Conservation (phyloP, 306 rosid species). For the Dalbergia cochinchinensis region DNA sequence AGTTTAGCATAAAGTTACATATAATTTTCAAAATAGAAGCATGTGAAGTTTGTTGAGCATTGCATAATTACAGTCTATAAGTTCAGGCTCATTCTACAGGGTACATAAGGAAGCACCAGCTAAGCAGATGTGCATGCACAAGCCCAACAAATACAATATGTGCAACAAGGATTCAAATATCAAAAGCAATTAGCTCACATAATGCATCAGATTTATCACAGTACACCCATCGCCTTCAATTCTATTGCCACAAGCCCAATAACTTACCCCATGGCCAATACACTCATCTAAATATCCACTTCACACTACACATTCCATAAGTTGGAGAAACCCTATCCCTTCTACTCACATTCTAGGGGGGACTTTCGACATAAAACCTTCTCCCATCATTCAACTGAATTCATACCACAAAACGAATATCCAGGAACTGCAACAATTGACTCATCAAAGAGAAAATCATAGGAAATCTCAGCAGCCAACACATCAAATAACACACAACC, state of each 20-base stretch:
- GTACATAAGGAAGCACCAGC: background rate
- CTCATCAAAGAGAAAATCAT: background rate
- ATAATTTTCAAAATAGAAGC: background rate
- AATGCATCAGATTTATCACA: slow-evolving; percentile 1
- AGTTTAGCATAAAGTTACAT: background rate
- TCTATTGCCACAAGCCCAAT: slow-evolving; percentile 1
- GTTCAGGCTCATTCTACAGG: background rate
- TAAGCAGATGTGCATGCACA: background rate
- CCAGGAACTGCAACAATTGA: slow-evolving; percentile 4
- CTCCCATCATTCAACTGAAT: slow-evolving; percentile 22
- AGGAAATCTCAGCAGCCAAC: slow-evolving; percentile 7
- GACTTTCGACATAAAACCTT: background rate
- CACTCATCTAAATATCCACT: slow-evolving; percentile 3
- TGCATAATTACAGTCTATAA: background rate
- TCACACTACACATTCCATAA: slow-evolving; percentile 5
- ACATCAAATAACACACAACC: slow-evolving; percentile 19
- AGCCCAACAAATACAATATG: background rate
- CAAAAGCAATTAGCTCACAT: slow-evolving; percentile 13
- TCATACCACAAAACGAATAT: background rate
- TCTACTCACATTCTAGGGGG: slow-evolving; percentile 9
- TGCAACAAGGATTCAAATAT: slow-evolving; percentile 7
- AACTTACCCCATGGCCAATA: slow-evolving; percentile 1
- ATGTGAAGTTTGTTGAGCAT: background rate
- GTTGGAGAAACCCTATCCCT: background rate
- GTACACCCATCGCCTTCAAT: background rate